A percentile compares a stretch with the other conserved stretches of the same genome.
These are phyloP conservation scores for Paxillus ammoniavirescens DNA, from an alignment of 768 basidiomycete species.

Conservation along the genomic window DNA sequence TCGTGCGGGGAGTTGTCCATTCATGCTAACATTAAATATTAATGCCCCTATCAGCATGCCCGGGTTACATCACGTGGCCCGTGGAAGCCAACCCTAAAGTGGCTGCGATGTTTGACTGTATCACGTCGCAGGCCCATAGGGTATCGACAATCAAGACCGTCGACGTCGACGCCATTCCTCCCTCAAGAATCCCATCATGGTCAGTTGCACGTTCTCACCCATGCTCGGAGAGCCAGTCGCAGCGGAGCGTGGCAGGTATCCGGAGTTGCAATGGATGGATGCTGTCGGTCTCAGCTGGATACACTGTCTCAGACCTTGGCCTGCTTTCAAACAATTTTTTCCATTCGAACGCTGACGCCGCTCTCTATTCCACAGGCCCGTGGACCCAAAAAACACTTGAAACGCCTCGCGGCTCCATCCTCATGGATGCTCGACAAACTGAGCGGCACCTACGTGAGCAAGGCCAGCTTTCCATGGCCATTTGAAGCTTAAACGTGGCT, in stretches of 20 bases:
- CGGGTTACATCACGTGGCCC: slow-evolving; percentile 21
- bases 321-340: not conserved
- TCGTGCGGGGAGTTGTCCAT: no score
- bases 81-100: slow-evolving; percentile 24
- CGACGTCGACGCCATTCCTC: slow-evolving; percentile 13
- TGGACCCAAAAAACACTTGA: slow-evolving; percentile 99
- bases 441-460: slow-evolving; percentile 86
- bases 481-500: slow-evolving; percentile 8
- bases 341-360: slow-evolving; percentile 12
- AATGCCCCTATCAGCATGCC: no score
- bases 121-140: slow-evolving; percentile 1
- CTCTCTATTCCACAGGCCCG: slow-evolving; percentile 60
- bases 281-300: slow-evolving; percentile 16
- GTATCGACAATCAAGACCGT: slow-evolving; percentile 23
- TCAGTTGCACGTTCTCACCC: slow-evolving; percentile 20
- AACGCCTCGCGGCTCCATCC: slow-evolving; percentile 94
- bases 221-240: not conserved
- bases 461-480: not conserved
- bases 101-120: not conserved
- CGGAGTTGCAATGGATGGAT: slow-evolving; percentile 27
- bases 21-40: no score
- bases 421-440: slow-evolving; percentile 99
- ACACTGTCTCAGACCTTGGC: slow-evolving; percentile 1
- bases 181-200: slow-evolving; percentile 34
- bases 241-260: not conserved